Base-by-base conservation (phyloP, 1,139 yeast species). In the Pichia sp. region DNA sequence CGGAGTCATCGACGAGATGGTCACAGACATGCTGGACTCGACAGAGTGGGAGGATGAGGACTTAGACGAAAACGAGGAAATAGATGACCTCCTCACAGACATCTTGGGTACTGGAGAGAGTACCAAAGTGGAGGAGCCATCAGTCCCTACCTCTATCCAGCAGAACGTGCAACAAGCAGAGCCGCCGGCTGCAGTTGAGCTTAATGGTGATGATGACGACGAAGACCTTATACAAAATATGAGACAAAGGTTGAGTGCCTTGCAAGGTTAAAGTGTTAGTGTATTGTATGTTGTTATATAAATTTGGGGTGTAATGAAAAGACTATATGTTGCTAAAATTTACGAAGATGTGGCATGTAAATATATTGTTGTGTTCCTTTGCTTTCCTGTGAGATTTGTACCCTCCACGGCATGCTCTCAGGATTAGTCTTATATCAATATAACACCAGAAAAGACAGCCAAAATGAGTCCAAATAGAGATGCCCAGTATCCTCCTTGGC, bases 1-100 rank as follows among this genome's bases (percentile, higher is more conserved):
- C 3, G 99, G 99, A 0, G 80, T 95, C 47, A 90, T 95, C 55
- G 90, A 87, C 61, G 99, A 95, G 66, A 93, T 95, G 98, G 83
- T 91, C 68, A 90, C 87, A 53, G 99, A 95, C 65, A 83, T 89
- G 62, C 74, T 93, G 54, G 98, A 91, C 57, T 71, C 78, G 51
- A 89, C 83, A 51, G 85, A 76, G 42, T 88, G 85, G 54, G 77
- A 81, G 56, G 84, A 85, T 50, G 82, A 79, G 48, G 85, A 82
- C 55, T 83, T 79, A 25, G 82, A 76, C 51, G 86, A 79, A 59
- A 88, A 82, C 41, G 95, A 88, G 64, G 78, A 66, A 50, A 65
- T 83, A 18, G 78, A 80, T 52, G 72, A 74, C 57, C 78, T 85
- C 45, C 70, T 85, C 44, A 71, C 75, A 30, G 77, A 55, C 72